phyloP scores from a whole-genome alignment of 2,329 filamentous ascomycete genomes.

The Colletotrichum sublineola region DNA sequence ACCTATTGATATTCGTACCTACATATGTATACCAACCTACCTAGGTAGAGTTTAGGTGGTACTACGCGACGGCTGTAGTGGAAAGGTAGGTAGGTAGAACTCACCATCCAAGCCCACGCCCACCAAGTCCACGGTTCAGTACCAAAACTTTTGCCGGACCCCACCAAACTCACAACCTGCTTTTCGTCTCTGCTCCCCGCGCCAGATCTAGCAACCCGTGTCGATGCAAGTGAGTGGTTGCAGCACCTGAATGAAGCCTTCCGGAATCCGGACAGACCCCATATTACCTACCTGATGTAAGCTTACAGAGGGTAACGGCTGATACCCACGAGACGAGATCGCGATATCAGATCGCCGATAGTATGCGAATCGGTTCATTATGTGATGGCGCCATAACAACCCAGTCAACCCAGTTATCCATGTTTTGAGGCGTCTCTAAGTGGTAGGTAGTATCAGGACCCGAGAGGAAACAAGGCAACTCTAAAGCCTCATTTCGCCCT shows the following conservation, averaged over 20 bases:
- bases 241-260: background rate
- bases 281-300: background rate
- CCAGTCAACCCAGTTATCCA: background rate
- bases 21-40: too few relatives aligned
- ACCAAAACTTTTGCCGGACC: background rate
- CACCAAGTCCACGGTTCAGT: background rate
- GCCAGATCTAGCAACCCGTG: conserved; percentile 1
- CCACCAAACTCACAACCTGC: background rate
- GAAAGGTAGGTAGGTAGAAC: background rate
- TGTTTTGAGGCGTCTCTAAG: background rate
- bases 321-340: background rate
- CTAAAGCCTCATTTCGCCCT: background rate
- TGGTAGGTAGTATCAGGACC: background rate
- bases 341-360: conserved; percentile 32
- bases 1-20: too few relatives aligned
- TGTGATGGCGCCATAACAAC: conserved; percentile 15
- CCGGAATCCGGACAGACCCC: background rate
- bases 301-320: background rate
- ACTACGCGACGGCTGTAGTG: background rate
- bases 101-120: background rate
- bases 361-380: conserved; percentile 18
- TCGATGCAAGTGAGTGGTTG: conserved; percentile 1
- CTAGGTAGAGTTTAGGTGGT: too few relatives aligned
- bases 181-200: background rate
- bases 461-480: conserved; percentile 24